Evolutionary conservation across 1,284 basidiomycete genomes (phyloP), one percentile per base, ranked within the genome.

Genomic region (Porodaedalea pini): DNA sequence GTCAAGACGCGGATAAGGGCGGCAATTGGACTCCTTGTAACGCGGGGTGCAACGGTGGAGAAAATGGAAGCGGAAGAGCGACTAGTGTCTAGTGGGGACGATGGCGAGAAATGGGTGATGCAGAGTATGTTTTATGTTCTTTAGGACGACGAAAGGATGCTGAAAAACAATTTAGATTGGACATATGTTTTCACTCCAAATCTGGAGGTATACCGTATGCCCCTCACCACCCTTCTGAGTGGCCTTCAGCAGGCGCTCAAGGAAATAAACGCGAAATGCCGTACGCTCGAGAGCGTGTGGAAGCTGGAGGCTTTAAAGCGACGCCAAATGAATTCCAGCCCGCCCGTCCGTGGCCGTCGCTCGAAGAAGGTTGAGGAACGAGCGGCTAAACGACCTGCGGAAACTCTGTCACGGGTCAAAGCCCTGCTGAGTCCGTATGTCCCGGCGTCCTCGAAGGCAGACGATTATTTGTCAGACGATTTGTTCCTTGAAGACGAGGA

Each of bases 91-190:
- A 48, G 17, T 10, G 27, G 13, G 36, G 32, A 40, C 15, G 25
- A 37, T 27, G 51, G 57, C 1, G 51, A 39, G 34, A 39, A 45
- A 23, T 53, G 48, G 49, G 19, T 57, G 11, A 2, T 60, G 29
- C 40, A 49, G 23, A 49, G 58, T 56, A 23, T 23, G 47, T 43
- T 27, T 51, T 44, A 4, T 15, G 15, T 36, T 2, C 21, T 31
- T 41, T 3, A 34, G 17, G 2, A n/a, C n/a, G n/a, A n/a, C n/a
- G n/a, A n/a, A n/a, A n/a, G n/a, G n/a, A n/a, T n/a, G n/a, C n/a
- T n/a, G n/a, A n/a, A n/a, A n/a, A n/a, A n/a, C n/a, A 17, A 25
- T 21, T 4, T 31, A 62, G 61, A 60, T 34, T 62, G 61, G 61
- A 57, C 58, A 10, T 62, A 62, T 32, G 43, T 62, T 5, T 53